phyloP scores from a whole-genome alignment of 2,329 filamentous ascomycete genomes.

The Aspergillus tubingensis region DNA sequence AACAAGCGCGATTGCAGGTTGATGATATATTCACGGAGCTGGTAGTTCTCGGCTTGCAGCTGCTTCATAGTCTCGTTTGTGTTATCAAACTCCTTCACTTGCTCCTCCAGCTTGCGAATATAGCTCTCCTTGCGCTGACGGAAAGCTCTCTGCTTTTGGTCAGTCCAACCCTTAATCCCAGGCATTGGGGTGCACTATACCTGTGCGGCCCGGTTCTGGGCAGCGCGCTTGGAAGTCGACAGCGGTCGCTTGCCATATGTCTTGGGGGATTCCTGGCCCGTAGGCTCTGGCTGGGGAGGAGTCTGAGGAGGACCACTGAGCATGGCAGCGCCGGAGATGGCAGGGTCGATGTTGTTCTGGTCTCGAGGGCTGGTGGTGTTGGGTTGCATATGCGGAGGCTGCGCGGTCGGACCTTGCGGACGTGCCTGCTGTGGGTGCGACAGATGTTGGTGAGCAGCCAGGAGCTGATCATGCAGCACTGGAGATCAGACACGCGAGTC shows the following conservation, averaged over 20 bases:
- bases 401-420: conserved; percentile 45
- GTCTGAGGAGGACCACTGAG: conserved; percentile 46
- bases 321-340: conserved; percentile 55
- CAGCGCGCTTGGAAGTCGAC: conserved; percentile 92
- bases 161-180: conserved; percentile 4
- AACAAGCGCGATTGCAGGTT: conserved; percentile 83
- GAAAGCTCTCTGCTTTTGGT: conserved; percentile 74
- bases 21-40: conserved; percentile 88
- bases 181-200: conserved; percentile 54
- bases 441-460: conserved; percentile 51
- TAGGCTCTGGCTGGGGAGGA: conserved; percentile 30
- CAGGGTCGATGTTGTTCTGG: conserved; percentile 60
- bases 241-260: conserved; percentile 78
- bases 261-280: conserved; percentile 63
- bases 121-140: conserved; percentile 97
- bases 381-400: conserved; percentile 43
- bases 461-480: conserved; percentile 66
- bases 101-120: conserved; percentile 95
- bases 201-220: conserved; percentile 95
- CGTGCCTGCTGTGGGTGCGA: conserved; percentile 46
- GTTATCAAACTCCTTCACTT: conserved; percentile 77
- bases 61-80: conserved; percentile 77
- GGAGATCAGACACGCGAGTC: conserved; percentile 13
- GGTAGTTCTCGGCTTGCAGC: conserved; percentile 86
- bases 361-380: conserved; percentile 47